Base-by-base conservation (phyloP, 306 rosid genomes). In the Vachellia pachyceras region DNA sequence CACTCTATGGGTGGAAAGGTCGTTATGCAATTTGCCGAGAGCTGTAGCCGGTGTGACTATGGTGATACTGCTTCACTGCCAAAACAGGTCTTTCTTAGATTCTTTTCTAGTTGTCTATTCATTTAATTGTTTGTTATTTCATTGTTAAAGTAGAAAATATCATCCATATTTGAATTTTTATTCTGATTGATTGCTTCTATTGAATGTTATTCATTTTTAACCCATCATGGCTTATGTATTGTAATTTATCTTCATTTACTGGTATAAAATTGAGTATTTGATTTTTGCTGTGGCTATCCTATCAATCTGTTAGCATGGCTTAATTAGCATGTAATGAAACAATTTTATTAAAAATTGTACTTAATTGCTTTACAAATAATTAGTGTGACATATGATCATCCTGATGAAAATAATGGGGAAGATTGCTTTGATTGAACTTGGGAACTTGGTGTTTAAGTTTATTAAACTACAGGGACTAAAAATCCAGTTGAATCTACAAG, bases 1-100 rank as follows among this genome's bases (percentile, higher is more conserved):
- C 97, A 95, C 65, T 95, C 98, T 80, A 66, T 93, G 97, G 99
- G 99, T 64, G 99, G 99, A 10, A 95, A 95, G 73, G 95, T 93
- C 39, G 95, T 92, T 76, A 80, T 95, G 39, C 97, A 95, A 50
- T 91, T 76, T 83, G 87, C 83, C 0, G 70, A 89, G 83, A 90
- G 94, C 80, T 88, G 94, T 85, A 87, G 82, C 78, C 82, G 74
- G 40, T 91, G 97, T 22, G 85, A 95, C 0, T 95, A 89, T 77
- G 97, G 99, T 15, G 85, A 83, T 80, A 84, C 87, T 45, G 87
- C 84, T 73, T 54, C 68, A 13, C 76, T 72, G 83, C 99, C 99
- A 15, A 90, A 93, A 71, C 99, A 91, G 97, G 99, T 95, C 77
- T 82, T 72, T 77, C 67, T 63, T 83, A 44, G 61, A 33, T 47